A percentile compares a stretch with the other conserved stretches of the same genome.
phyloP scores from a whole-genome alignment of 306 rosid species.

The Carpinus fangiana region DNA sequence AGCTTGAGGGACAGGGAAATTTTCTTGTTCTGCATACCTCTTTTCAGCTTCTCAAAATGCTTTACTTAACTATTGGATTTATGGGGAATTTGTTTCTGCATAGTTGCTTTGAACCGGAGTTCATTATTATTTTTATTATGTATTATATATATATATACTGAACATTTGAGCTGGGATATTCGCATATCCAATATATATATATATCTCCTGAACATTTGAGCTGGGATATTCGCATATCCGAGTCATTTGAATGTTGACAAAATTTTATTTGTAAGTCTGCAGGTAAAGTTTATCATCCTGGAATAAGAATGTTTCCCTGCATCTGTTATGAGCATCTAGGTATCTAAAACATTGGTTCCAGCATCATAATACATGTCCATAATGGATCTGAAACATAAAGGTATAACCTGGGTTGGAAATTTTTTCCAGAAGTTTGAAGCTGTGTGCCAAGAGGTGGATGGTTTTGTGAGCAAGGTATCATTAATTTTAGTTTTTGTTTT shows the following conservation, averaged over 20 bases:
- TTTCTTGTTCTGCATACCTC: background rate
- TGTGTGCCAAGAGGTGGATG: slow-evolving; percentile 79
- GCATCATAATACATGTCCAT: slow-evolving; percentile 12
- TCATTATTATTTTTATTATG: no score
- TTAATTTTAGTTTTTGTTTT: background rate
- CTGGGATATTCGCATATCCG: background rate
- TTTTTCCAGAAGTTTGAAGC: slow-evolving; percentile 82
- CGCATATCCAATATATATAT: no score
- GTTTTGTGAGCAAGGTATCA: slow-evolving; percentile 62
- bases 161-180: background rate
- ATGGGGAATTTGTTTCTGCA: background rate
- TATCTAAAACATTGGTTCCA: slow-evolving; percentile 13
- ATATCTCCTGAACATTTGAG: background rate
- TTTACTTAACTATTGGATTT: background rate
- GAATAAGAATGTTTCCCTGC: slow-evolving; percentile 5
- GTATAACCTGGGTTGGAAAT: slow-evolving; percentile 67
- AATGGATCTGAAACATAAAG: slow-evolving; percentile 63
- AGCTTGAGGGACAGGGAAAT: background rate
- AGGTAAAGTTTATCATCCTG: slow-evolving; percentile 28
- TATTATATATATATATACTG: no score
- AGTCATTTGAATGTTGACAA: background rate
- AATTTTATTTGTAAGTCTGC: slow-evolving; percentile 13
- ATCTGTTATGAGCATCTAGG: background rate
- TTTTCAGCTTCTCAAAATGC: background rate
- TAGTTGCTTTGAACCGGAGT: background rate